A percentile compares a stretch with the other conserved stretches of the same genome.
Evolutionary conservation across 2,329 filamentous ascomycete species (phyloP).

Genomic region (Huntiella savannae): DNA sequence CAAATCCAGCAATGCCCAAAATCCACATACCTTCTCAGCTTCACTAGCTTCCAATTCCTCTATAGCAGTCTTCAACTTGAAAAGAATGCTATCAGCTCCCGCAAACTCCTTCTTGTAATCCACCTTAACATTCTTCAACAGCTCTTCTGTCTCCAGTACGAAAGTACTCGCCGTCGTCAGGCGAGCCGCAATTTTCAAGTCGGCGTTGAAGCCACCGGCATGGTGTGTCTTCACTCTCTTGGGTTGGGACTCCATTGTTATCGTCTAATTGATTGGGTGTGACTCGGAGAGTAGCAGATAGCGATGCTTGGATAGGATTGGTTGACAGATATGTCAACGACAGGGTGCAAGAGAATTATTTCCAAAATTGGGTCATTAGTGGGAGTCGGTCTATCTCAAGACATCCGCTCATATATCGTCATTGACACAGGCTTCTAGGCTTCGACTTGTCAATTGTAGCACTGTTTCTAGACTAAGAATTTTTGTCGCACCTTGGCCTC

Average conservation of each 20-base stretch:
- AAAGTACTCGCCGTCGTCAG: slow-evolving; percentile 34
- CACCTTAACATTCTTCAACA: slow-evolving; percentile 34
- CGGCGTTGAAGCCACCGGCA: slow-evolving; percentile 22
- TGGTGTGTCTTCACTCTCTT: slow-evolving; percentile 32
- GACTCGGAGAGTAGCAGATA: too few species aligned
- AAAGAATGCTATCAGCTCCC: slow-evolving; percentile 29
- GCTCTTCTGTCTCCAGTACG: slow-evolving; percentile 39
- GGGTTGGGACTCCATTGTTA: slow-evolving; percentile 25
- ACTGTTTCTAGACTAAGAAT: slow-evolving; percentile 2
- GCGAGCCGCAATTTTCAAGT: slow-evolving; percentile 21
- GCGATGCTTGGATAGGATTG: too few species aligned
- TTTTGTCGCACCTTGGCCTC: slow-evolving; percentile 7
- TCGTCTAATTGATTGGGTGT: too few species aligned
- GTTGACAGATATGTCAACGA: too few species aligned
- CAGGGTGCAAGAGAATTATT: too few species aligned
- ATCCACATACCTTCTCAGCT: slow-evolving; percentile 29
- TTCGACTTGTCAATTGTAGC: too few species aligned
- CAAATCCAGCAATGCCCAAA: background rate
- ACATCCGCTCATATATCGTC: background rate
- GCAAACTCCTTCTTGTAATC: slow-evolving; percentile 31
- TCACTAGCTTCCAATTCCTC: slow-evolving; percentile 32
- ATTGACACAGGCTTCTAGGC: background rate
- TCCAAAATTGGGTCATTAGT: too few species aligned
- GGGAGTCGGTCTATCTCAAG: background rate
- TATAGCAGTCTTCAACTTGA: slow-evolving; percentile 32